Conservation (phyloP, 176 grass and related monocot species). For the Chloris gayana region DNA sequence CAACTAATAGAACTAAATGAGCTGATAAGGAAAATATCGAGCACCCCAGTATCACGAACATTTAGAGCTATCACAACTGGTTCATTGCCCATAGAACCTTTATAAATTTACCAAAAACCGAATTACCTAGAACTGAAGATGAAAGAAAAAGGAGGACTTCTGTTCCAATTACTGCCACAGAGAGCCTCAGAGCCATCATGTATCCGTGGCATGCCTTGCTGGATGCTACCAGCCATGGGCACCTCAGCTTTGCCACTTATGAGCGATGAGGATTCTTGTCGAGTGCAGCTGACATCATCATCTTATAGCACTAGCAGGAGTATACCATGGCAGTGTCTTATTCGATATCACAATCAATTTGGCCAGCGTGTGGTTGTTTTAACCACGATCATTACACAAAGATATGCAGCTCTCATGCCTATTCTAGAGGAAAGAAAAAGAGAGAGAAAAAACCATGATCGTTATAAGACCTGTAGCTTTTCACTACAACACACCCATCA, state of each 20-base stretch:
- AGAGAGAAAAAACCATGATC: background rate
- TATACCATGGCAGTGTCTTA: background rate
- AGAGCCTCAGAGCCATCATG: background rate
- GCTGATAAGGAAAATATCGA: background rate
- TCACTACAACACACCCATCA: background rate
- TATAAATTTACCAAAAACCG: background rate
- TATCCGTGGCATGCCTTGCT: background rate
- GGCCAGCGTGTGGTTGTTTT: background rate
- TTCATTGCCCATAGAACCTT: background rate
- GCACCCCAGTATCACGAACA: background rate
- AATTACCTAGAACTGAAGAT: background rate
- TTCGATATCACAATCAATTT: background rate
- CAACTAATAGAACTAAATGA: background rate
- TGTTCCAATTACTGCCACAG: background rate
- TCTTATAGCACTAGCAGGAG: background rate
- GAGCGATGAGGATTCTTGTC: background rate
- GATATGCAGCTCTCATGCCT: too few species aligned
- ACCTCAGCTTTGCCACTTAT: background rate
- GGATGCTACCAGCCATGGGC: background rate
- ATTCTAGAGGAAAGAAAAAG: too few species aligned
- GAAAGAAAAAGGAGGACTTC: background rate
- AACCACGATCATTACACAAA: background rate
- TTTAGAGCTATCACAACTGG: background rate
- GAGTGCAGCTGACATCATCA: background rate
- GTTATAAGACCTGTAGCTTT: background rate